Conservation (phyloP, 805 yeast genomes). For the Myxozyma udenii region DNA sequence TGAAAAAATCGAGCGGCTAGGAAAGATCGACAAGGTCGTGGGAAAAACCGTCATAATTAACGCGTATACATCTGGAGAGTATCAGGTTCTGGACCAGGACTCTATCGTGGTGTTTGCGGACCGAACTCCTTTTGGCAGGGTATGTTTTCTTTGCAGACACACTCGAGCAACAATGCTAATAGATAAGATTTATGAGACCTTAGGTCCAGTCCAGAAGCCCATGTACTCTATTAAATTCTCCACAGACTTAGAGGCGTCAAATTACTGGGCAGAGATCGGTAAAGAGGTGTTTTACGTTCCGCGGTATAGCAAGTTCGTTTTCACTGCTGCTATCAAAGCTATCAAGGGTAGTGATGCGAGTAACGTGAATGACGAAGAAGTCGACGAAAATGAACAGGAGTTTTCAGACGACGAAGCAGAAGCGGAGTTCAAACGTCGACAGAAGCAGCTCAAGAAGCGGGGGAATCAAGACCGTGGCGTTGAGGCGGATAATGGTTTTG, state of each 20-base stretch:
- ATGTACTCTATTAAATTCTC: slow-evolving; percentile 71
- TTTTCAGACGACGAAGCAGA: slow-evolving; percentile 85
- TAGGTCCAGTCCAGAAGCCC: slow-evolving; percentile 83
- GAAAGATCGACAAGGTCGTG: slow-evolving; percentile 63
- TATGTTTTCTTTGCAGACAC: slow-evolving; percentile 41
- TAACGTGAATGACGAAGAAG: slow-evolving; percentile 89
- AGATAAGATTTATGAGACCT: slow-evolving; percentile 54
- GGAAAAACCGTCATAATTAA: slow-evolving; percentile 69
- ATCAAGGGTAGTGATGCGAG: slow-evolving; percentile 92
- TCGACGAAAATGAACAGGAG: slow-evolving; percentile 72
- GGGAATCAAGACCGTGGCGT: slow-evolving; percentile 38
- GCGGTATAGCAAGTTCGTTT: slow-evolving; percentile 71
- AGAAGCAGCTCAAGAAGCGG: slow-evolving; percentile 52
- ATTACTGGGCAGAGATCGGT: slow-evolving; percentile 45
- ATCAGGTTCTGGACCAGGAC: slow-evolving; percentile 67
- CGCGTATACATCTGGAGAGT: slow-evolving; percentile 78
- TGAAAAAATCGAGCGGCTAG: slow-evolving; percentile 69
- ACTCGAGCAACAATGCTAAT: background rate
- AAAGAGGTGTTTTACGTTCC: slow-evolving; percentile 70
- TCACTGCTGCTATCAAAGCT: slow-evolving; percentile 66
- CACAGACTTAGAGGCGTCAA: slow-evolving; percentile 47
- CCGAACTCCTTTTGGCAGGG: slow-evolving; percentile 64
- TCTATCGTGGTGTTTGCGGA: slow-evolving; percentile 77
- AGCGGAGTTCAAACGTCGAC: slow-evolving; percentile 55
- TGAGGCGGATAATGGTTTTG: background rate